Conservation (phyloP, 208 protist genomes). For the Acanthamoeba lenticulata region DNA sequence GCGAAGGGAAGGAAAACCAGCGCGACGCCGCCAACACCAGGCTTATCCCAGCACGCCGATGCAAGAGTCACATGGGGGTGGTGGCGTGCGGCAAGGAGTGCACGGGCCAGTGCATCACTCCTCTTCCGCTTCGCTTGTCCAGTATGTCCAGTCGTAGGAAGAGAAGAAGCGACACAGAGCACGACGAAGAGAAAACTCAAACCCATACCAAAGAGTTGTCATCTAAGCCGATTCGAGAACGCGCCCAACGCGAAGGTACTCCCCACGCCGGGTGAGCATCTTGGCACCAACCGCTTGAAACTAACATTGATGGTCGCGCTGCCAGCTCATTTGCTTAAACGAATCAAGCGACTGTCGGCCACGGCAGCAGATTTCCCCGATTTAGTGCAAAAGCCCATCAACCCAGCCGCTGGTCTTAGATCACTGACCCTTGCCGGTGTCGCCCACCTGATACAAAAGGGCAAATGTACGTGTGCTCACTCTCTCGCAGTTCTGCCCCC, state of each 20-base stretch:
- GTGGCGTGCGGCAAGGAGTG: constrained; percentile 3
- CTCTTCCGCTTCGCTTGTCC: background rate
- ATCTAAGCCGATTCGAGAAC: background rate
- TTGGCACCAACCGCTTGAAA: background rate
- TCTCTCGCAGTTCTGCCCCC: background rate
- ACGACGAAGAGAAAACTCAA: background rate
- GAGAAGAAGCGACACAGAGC: background rate
- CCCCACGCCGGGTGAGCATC: background rate
- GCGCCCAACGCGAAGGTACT: background rate
- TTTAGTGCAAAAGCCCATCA: background rate
- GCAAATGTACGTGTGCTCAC: background rate
- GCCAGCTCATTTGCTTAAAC: background rate
- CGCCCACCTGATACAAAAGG: background rate
- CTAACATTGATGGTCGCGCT: background rate
- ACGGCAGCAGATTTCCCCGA: background rate
- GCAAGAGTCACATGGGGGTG: background rate
- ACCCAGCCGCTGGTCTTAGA: background rate
- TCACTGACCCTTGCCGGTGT: constrained; percentile 17
- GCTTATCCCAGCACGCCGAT: background rate
- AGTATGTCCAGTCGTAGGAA: constrained; percentile 36
- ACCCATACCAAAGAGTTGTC: background rate
- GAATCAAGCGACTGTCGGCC: background rate
- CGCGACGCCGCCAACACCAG: background rate
- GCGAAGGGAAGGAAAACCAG: background rate
- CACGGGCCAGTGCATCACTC: constrained; percentile 19